These are phyloP conservation scores for Trichosanthes truncata DNA, from an alignment of 306 rosid species.

Conservation along the genomic window DNA sequence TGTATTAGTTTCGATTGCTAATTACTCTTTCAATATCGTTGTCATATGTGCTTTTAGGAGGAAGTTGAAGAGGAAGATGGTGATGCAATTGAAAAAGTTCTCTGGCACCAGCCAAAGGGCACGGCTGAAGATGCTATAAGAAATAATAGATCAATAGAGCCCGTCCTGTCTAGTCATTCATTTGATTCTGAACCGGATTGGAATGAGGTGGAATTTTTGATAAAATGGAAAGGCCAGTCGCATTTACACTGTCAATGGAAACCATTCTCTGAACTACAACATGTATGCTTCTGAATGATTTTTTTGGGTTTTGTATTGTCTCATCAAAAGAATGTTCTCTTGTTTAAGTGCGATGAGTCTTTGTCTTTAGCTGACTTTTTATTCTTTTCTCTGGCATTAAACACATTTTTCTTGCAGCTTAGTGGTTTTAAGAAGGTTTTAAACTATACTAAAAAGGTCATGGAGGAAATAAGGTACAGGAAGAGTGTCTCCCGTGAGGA, in stretches of 20 bases:
- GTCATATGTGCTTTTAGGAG: conserved; percentile 41
- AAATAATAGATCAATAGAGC: conserved; percentile 66
- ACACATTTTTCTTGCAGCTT: conserved; percentile 55
- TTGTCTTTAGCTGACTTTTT: conserved; percentile 8
- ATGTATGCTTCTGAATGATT: conserved; percentile 37
- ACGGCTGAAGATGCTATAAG: conserved; percentile 73
- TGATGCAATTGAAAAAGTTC: conserved; percentile 90
- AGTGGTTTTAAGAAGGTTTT: conserved; percentile 95
- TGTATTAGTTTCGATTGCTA: not conserved
- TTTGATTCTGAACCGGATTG: conserved; percentile 81
- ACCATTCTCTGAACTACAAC: conserved; percentile 84
- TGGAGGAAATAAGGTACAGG: conserved; percentile 74
- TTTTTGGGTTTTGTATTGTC: conserved; percentile 12
- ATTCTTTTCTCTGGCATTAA: conserved; percentile 11
- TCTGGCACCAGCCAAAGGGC: conserved; percentile 98
- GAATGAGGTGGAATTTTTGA: conserved; percentile 75
- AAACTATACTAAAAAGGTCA: conserved; percentile 84
- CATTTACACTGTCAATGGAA: conserved; percentile 99
- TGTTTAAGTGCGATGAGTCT: not conserved
- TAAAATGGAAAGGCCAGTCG: conserved; percentile 99
- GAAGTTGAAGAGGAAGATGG: conserved; percentile 92
- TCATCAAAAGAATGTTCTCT: not conserved
- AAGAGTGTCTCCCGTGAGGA: conserved; percentile 79
- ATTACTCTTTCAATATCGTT: conserved; percentile 8
- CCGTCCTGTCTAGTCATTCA: conserved; percentile 66